Base-by-base conservation (phyloP, 192 early-diverging fungal genomes). In the Coemansia sp. region DNA sequence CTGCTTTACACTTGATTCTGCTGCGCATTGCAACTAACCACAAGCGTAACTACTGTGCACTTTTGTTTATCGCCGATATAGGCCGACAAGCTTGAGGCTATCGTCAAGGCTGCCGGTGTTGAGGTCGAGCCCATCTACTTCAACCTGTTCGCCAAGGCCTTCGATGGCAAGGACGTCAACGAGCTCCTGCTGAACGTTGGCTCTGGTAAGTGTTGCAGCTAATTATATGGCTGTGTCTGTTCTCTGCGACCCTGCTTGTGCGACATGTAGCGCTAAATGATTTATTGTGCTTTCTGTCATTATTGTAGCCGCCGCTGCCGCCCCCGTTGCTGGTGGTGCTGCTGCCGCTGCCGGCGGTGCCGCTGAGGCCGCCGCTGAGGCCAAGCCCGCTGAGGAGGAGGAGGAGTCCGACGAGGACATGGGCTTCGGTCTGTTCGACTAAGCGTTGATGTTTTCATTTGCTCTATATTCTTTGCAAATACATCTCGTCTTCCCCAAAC, bases 61-160 rank as follows among this genome's bases (percentile, higher is more conserved):
- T n/a, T 47, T 14, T 47, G 5, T 26, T 8, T 7, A 25, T 26
- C 25, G 3, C 31, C n/a, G 8, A 19, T 58, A 38, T 77, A 77
- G 73, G 90, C 93, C 57, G 94, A 96, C 81, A 93, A 94, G 85
- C 84, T 98, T 55, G 80, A 83, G 80, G 79, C 89, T 49, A 81
- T 98, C 80, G 88, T 90, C 81, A 87, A 86, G 70, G 90, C 93
- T 55, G 92, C 95, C 57, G 91, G 91, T 76, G 54, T 68, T 32
- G 81, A 87, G 40, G 86, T 95, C 63, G 94, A 98, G 81, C 76
- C 90, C 58, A 89, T 97, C 87, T 98, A 92, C 92, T 88, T 89
- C 71, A 82, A 71, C 76, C 82, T 98, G 65, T 98, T 95, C 83
- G 91, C 95, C 82, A 98, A 98, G 89, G 95, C 95, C 52, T 88